Evolutionary conservation across 495 filamentous ascomycete species (phyloP), one percentile per base, ranked within the genome.

Genomic region (Thozetella sp.): DNA sequence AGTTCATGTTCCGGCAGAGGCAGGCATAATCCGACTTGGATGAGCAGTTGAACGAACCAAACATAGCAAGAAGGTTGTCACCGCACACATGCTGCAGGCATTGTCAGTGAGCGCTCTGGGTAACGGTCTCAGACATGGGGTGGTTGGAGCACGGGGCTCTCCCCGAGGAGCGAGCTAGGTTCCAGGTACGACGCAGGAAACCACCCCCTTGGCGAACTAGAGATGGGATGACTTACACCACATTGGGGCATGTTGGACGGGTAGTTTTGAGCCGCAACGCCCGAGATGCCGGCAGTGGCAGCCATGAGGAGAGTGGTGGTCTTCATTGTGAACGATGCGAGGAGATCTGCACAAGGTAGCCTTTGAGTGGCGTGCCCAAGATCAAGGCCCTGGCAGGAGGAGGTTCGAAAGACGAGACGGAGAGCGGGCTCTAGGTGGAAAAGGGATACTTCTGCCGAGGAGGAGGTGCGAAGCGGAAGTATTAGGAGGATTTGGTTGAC

Each of bases 1-100:
- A 96, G 81, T 92, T 67, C 37, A 65, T 52, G 59, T 84, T 83
- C 43, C 75, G 79, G 84, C 92, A 96, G 51, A 93, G 83, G 80
- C 92, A 96, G 37, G 67, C 65, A 34, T 82, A 55, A 71, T 93
- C 83, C 55, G 75, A 74, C 15, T 64, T 27, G 19, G 60, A 22
- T 12, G 25, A 50, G 76, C 92, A 96, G 53, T 84, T 84, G 58
- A 93, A 80, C n/a, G 73, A 61, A 12, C 63, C 59, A 55, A 88
- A 86, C 77, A 86, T 78, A 58, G 57, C 72, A 60, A 88, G 75
- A 90, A 95, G 93, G 81, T 89, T 90, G 75, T 60, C 78, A 66
- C 90, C 76, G 69, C 92, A 95, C 63, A 77, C 86, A 77, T 83
- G 75, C 91, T 94, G 62, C 48, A 46, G 13, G 23, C n/a, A 19